Base-by-base conservation (phyloP, 2,329 filamentous ascomycete species). In the Xylaria sp. region DNA sequence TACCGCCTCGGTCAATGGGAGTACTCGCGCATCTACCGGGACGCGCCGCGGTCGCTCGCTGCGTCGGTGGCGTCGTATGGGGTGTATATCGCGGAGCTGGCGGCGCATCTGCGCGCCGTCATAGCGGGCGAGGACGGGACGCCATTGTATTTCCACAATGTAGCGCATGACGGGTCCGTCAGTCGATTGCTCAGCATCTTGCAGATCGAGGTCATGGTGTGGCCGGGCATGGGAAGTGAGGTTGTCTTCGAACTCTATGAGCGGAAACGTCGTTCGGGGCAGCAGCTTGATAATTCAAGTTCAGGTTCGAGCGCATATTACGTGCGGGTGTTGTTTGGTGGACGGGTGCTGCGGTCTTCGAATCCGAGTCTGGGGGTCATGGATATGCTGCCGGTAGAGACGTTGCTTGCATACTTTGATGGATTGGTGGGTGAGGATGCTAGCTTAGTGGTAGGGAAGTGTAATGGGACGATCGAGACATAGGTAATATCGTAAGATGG, bases 211-310 rank as follows among this genome's bases (percentile, higher is more conserved):
- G 78, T 84, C 61, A 95, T 95, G 92, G 89, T 93, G 0, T 95
- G 92, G 92, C 92, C 92, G 0, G 92, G 92, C 0, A 94, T 95
- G 92, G 92, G 92, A 0, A 84, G 88, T 10, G 92, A 95, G 80
- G 84, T 95, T 0, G 87, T 94, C 0, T 93, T 94, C 76, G 92
- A 95, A 81, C 76, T 94, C 35, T 94, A 90, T 25, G 78, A 50
- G 71, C 42, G 50, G 12, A 32, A 48, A 37, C 61, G 8, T 13
- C 40, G 5, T 5, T 44, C 40, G 1, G 4, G 18, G 4, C 16
- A 18, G 1, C 27, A 32, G 63, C 40, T 65, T 69, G 16, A 66
- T 72, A 59, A 13, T 47, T 40, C 35, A 73, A 32, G 16, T 16
- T 25, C 51, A 53, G 37, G 68, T 42, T n/a, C 73, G 59, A 51